Percentiles rank a stretch among this genome's conserved stretches.
These are phyloP conservation scores for Apiospora koreana DNA, from an alignment of 2,329 filamentous ascomycete genomes.

Conservation along the genomic window DNA sequence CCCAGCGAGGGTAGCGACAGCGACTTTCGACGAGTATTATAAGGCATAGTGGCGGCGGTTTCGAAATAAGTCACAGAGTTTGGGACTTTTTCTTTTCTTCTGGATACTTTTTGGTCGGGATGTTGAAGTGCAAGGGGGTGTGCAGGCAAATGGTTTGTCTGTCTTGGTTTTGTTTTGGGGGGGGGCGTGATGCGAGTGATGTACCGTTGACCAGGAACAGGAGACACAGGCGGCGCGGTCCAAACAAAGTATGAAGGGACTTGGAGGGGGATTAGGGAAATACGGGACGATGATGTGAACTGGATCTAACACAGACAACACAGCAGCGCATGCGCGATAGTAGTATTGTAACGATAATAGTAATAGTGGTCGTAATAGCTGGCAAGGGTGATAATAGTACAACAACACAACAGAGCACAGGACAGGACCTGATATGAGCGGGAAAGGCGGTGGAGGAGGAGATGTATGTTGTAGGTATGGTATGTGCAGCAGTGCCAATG, in stretches of 20 bases:
- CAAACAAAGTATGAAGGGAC: conserved; percentile 9
- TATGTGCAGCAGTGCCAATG: background rate
- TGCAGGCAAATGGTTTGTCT: background rate
- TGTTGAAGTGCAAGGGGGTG: background rate
- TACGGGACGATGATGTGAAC: background rate
- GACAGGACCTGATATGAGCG: background rate
- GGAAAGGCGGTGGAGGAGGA: conserved; percentile 7
- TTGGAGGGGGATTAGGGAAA: background rate
- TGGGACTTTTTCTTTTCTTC: background rate
- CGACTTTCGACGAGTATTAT: conserved; percentile 96
- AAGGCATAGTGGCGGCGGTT: conserved; percentile 66
- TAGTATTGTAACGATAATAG: background rate
- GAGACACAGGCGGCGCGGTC: background rate
- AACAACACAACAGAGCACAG: conserved; percentile 7
- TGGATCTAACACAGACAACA: conserved; percentile 2
- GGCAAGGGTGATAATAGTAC: conserved; percentile 9
- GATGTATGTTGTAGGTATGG: background rate
- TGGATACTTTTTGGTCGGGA: background rate
- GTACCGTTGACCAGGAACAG: background rate
- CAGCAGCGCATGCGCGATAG: background rate
- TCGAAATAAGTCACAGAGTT: background rate
- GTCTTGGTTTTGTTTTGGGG: background rate
- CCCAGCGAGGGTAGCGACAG: conserved; percentile 90
- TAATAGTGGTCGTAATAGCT: background rate
- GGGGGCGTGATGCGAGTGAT: background rate